These are phyloP conservation scores for Colletotrichum camelliae DNA, from an alignment of 2,329 filamentous ascomycete genomes.

Conservation along the genomic window DNA sequence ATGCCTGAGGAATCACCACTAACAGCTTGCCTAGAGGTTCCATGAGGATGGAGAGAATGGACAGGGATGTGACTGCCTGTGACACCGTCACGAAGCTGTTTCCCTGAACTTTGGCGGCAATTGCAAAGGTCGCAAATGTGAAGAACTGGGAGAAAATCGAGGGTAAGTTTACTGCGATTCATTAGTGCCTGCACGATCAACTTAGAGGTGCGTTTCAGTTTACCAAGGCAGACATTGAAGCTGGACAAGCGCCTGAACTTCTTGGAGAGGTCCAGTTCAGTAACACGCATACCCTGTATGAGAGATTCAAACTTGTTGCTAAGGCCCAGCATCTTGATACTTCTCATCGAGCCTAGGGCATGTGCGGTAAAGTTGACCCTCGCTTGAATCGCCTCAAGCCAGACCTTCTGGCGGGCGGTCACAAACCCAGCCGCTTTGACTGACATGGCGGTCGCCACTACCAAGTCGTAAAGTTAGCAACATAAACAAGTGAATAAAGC, in stretches of 20 bases:
- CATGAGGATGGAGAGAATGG: slow-evolving; percentile 3
- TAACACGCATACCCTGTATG: slow-evolving; percentile 40
- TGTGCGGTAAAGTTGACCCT: slow-evolving; percentile 1
- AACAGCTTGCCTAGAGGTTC: slow-evolving; percentile 17
- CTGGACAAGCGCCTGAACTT: slow-evolving; percentile 36
- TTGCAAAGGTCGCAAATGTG: not conserved
- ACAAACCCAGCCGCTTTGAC: not conserved
- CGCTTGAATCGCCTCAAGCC: slow-evolving; percentile 44
- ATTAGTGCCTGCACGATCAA: not conserved
- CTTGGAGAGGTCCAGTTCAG: slow-evolving; percentile 42
- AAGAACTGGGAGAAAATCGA: slow-evolving; percentile 2
- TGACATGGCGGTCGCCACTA: not conserved
- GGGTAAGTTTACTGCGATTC: not conserved
- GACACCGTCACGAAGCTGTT: not conserved
- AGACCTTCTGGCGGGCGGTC: slow-evolving; percentile 33
- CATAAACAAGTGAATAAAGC: not conserved
- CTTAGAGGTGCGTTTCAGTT: not conserved
- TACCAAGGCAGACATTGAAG: slow-evolving; percentile 6
- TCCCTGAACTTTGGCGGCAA: slow-evolving; percentile 15
- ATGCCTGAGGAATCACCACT: slow-evolving; percentile 24
- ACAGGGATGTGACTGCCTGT: slow-evolving; percentile 1
- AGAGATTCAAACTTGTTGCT: slow-evolving; percentile 31
- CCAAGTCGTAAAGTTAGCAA: not conserved
- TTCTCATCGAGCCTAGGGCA: not conserved
- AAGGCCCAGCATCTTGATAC: slow-evolving; percentile 2